Percentiles rank a stretch among this genome's conserved stretches.
These are phyloP conservation scores for Eucalyptus virginea DNA, from an alignment of 345 rosid species.

Conservation along the genomic window DNA sequence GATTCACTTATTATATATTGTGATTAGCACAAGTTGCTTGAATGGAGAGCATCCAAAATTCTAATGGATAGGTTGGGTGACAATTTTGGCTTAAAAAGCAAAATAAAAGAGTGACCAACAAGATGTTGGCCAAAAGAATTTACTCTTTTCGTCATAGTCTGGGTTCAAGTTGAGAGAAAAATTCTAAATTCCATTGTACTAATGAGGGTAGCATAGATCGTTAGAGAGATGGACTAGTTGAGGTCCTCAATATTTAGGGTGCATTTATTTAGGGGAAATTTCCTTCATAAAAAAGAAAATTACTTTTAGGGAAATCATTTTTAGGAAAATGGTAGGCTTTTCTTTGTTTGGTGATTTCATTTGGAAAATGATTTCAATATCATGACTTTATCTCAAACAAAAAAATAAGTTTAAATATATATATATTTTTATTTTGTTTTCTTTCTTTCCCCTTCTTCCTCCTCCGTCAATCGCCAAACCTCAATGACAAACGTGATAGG, in stretches of 20 bases:
- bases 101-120: background rate
- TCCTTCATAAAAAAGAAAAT: no score
- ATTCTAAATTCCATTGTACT: background rate
- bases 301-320: no score
- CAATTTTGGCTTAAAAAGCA: background rate
- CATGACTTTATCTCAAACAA: no score
- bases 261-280: no score
- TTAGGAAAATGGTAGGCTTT: no score
- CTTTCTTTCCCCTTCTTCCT: no score
- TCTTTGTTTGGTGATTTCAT: no score
- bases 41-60: background rate
- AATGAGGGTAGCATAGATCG: background rate
- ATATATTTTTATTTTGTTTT: no score
- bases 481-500: no score
- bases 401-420: no score
- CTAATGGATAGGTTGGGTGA: background rate
- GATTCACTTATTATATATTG: background rate
- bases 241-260: background rate
- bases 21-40: background rate
- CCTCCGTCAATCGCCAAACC: no score
- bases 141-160: background rate
- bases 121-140: background rate
- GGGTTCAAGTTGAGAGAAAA: background rate
- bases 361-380: no score
- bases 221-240: background rate